Evolutionary conservation across 2,329 filamentous ascomycete species (phyloP).

Genomic region (Ophiocordyceps unilateralis): DNA sequence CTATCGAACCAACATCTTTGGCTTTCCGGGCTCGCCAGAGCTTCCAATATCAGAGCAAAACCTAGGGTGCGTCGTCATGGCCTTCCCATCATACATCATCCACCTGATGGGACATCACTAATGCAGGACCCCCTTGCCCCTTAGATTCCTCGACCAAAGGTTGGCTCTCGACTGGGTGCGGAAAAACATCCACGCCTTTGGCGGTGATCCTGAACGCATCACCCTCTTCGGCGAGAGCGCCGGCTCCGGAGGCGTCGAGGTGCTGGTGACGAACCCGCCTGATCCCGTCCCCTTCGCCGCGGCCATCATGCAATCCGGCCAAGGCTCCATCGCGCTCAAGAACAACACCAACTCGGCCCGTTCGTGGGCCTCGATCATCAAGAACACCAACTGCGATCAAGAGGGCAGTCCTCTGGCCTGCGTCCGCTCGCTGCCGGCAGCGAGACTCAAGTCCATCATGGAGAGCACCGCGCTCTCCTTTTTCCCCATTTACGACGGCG

Average conservation of each 20-base stretch:
- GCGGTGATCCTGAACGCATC: slow-evolving; percentile 42
- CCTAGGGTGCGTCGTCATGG: neutral
- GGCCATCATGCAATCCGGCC: slow-evolving; percentile 11
- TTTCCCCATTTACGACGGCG: slow-evolving; percentile 6
- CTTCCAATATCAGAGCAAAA: slow-evolving; percentile 1
- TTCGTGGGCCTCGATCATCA: slow-evolving; percentile 6
- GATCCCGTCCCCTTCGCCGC: slow-evolving; percentile 11
- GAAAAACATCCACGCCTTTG: slow-evolving; percentile 45
- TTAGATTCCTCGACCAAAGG: slow-evolving; percentile 26
- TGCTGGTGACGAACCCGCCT: slow-evolving; percentile 6
- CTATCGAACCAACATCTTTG: slow-evolving; percentile 25
- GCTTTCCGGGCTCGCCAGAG: slow-evolving; percentile 15
- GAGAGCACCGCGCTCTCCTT: slow-evolving; percentile 7
- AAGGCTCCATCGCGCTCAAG: slow-evolving; percentile 2
- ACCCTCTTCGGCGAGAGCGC: slow-evolving; percentile 43
- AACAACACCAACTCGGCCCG: neutral
- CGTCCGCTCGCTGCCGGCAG: slow-evolving; percentile 7
- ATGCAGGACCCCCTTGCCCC: too few relatives aligned
- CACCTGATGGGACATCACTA: neutral
- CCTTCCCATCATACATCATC: too few relatives aligned
- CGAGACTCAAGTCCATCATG: slow-evolving; percentile 4
- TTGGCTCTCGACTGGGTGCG: slow-evolving; percentile 40
- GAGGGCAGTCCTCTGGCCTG: slow-evolving; percentile 5
- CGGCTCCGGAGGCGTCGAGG: slow-evolving; percentile 32
- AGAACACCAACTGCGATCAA: slow-evolving; percentile 3